Evolutionary conservation across 2,329 filamentous ascomycete species (phyloP), one percentile per base, ranked within the genome.

Genomic region (Sporothrix euskadiensis): DNA sequence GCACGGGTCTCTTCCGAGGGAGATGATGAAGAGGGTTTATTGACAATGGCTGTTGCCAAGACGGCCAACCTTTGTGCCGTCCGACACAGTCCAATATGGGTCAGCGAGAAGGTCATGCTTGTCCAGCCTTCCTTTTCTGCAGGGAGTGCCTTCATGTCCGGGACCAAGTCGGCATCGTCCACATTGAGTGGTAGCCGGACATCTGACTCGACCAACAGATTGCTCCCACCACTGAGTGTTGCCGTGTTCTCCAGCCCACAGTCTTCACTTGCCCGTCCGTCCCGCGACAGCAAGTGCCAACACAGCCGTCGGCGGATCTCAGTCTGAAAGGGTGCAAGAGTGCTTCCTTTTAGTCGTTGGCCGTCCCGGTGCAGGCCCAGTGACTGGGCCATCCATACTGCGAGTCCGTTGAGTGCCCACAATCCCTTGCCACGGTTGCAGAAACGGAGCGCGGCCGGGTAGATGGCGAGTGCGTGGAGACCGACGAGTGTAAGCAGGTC

Each of bases 231-330:
- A 35, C 59, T 35, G 19, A 63, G 41, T 6, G 63, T 66, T 4
- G 63, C 47, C 35, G 32, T 41, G 12, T 41, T 41, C 12, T 70
- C 68, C 6, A 70, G 52, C 12, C 68, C 68, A 19, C 59, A 70
- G 49, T 57, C 68, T 14, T 70, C 68, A 2, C 68, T 59, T 8
- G 68, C 49, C 9, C 68, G 68, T 6, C 68, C 35, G 8, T 70
- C 68, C 1, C 68, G 49, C 26, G 68, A 44, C 5, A 70, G 32
- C 12, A 70, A n/a, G 16, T 70, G 68, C 68, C 68, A 70, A 32
- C 68, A 70, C 12, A 70, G 35, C 19, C 68, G 68, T 16, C 68
- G 68, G 14, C 68, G 47, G 30, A 70, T 57, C 5, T 70, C 68
- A 12, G 68, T 22, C 19, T 70, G 30, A n/a, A 70, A 70, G 10